phyloP scores from a whole-genome alignment of 352 stramenopile genomes.

The Globisporangium barbulae region DNA sequence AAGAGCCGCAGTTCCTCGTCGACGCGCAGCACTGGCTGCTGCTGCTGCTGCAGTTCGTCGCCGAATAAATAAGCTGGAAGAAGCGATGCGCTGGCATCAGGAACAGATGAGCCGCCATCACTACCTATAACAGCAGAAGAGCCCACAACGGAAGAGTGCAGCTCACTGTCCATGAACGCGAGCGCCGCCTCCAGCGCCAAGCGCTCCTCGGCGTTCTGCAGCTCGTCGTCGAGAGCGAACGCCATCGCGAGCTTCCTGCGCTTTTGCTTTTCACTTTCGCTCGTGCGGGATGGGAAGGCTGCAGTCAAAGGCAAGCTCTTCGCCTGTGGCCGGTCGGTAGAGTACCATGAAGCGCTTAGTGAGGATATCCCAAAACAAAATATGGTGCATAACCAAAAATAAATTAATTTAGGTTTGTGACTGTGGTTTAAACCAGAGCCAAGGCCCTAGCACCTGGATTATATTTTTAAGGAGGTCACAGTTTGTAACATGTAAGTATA shows the following conservation, averaged over 20 bases:
- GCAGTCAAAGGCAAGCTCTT: no score
- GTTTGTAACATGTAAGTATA: no score
- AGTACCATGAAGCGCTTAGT: no score
- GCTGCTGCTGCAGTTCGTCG: background rate
- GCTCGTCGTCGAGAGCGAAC: constrained; percentile 6
- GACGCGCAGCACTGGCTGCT: background rate
- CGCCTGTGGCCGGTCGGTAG: no score
- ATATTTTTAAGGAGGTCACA: no score
- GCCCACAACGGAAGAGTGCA: background rate
- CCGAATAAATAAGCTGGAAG: background rate
- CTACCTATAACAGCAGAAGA: constrained; percentile 7
- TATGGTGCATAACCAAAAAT: no score
- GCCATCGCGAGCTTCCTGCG: background rate
- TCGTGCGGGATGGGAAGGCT: no score
- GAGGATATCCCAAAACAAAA: no score
- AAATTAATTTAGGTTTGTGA: no score
- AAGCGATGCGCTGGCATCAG: background rate
- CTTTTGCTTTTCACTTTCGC: no score
- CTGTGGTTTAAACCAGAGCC: no score
- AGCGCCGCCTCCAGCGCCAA: constrained; percentile 12
- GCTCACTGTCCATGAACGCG: constrained; percentile 1
- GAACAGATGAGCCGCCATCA: background rate
- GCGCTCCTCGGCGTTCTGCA: constrained; percentile 5
- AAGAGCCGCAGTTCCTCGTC: constrained; percentile 5
- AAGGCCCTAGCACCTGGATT: no score